Conservation (phyloP, 805 yeast species). For the Myxozyma vanderwaltii region DNA sequence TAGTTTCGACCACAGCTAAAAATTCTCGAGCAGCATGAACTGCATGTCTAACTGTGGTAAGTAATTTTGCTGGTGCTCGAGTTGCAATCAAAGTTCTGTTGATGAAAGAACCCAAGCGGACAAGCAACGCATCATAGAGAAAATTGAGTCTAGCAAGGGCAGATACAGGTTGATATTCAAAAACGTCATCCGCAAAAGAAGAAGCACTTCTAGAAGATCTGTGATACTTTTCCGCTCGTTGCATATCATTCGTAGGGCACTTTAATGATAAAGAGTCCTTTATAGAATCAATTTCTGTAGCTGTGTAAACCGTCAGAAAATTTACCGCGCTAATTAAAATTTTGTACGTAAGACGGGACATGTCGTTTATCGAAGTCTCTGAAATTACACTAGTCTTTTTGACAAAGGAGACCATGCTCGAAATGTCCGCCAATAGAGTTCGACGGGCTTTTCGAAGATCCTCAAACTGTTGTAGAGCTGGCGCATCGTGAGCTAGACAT, state of each 20-base stretch:
- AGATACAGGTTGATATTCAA: slow-evolving; percentile 21
- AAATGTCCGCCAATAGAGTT: slow-evolving; percentile 45
- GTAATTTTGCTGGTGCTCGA: slow-evolving; percentile 35
- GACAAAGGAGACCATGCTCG: slow-evolving; percentile 45
- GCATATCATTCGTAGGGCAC: background rate
- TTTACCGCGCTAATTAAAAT: slow-evolving; percentile 41
- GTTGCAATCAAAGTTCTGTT: slow-evolving; percentile 36
- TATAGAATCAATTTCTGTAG: slow-evolving; percentile 21
- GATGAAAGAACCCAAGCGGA: slow-evolving; percentile 42
- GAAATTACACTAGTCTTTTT: slow-evolving; percentile 41
- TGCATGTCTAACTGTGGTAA: slow-evolving; percentile 44
- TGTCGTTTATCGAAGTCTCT: slow-evolving; percentile 41
- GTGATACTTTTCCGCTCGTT: background rate
- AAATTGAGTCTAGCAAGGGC: slow-evolving; percentile 44
- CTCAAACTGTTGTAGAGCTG: slow-evolving; percentile 39
- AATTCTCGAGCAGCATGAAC: slow-evolving; percentile 47
- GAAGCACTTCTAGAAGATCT: background rate
- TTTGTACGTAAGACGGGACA: slow-evolving; percentile 41
- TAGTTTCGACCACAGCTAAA: slow-evolving; percentile 43
- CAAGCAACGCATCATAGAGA: slow-evolving; percentile 42
- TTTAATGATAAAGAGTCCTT: background rate
- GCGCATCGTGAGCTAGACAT: slow-evolving; percentile 43
- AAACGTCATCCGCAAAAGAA: background rate
- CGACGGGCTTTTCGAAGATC: slow-evolving; percentile 42
- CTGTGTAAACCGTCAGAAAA: slow-evolving; percentile 40